phyloP scores from a whole-genome alignment of 2,329 filamentous ascomycete genomes.

The Talaromyces piceae region DNA sequence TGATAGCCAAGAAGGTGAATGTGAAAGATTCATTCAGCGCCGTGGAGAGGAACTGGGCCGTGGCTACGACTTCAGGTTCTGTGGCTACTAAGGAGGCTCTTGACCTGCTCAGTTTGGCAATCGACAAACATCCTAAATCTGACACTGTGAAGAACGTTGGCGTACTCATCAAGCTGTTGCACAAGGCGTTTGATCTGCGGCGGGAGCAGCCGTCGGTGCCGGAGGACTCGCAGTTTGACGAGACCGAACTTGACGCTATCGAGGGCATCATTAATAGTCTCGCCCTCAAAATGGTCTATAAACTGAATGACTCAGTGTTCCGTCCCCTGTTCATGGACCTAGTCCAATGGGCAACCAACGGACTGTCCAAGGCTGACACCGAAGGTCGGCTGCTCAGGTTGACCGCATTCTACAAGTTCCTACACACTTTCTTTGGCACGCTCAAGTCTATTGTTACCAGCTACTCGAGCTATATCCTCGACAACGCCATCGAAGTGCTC shows the following conservation, averaged over 20 bases:
- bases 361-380: conserved; percentile 55
- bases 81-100: conserved; percentile 62
- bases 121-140: conserved; percentile 72
- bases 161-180: conserved; percentile 56
- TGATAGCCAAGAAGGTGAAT: conserved; percentile 70
- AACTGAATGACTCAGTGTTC: conserved; percentile 91
- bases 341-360: conserved; percentile 68
- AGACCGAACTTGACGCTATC: conserved; percentile 46
- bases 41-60: conserved; percentile 63
- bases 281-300: conserved; percentile 85
- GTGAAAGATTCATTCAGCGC: conserved; percentile 68
- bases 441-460: conserved; percentile 91
- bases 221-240: conserved; percentile 32
- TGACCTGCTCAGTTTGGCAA: conserved; percentile 59
- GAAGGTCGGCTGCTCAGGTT: conserved; percentile 55
- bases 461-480: conserved; percentile 79
- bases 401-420: conserved; percentile 74
- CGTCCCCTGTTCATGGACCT: conserved; percentile 80
- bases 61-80: conserved; percentile 56
- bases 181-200: conserved; percentile 46
- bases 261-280: conserved; percentile 62
- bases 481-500: conserved; percentile 62
- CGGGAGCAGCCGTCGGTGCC: conserved; percentile 29
- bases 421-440: conserved; percentile 69
- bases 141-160: conserved; percentile 67